Base-by-base conservation (phyloP, 2,329 filamentous ascomycete genomes). In the Camillea tinctor region DNA sequence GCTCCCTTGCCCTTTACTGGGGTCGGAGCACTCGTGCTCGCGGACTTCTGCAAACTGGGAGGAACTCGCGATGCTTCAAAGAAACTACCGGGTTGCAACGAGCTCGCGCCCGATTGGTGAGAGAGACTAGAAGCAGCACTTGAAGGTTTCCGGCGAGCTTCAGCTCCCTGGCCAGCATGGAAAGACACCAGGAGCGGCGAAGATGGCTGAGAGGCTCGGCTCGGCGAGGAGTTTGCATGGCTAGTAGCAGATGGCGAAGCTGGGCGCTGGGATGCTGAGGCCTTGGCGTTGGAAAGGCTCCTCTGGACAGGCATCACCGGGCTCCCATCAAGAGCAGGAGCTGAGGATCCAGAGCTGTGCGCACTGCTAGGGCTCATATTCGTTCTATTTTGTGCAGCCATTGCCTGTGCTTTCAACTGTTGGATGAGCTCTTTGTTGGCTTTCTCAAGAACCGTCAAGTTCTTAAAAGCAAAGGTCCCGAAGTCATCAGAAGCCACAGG, bases 381-480 rank as follows among this genome's bases (percentile, higher is more conserved):
- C 4, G 78, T 73, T 36, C 88, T 88, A 70, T 75, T 84, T 66
- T 88, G 85, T 1, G 81, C 77, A 2, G 86, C 93, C 78, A 97
- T 83, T 2, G 95, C 93, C 75, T 98, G 93, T 21, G 93, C 92
- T 11, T 93, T 88, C 59, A 99, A 81, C 74, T 98, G 98, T 70
- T 98, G 93, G 30, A 99, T 97, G 26, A 98, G 93, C 70, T 99
- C 95, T 73, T 99, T 99, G 77, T 99, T 99, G 57, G 95, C 95
- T 75, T 97, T 98, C 70, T 98, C 95, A 19, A 99, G 82, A 20
- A 98, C 94, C 0, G 94, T 93, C 54, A 99, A 79, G 69, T 99
- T 99, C 79, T 99, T 99, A 82, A 97, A 99, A 48, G 92, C 87
- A 75, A 99, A 99, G 64, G 87, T 93, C 30, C 95, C 95, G 80